These are phyloP conservation scores for Lactarius indigo DNA, from an alignment of 768 basidiomycete genomes.

Conservation along the genomic window DNA sequence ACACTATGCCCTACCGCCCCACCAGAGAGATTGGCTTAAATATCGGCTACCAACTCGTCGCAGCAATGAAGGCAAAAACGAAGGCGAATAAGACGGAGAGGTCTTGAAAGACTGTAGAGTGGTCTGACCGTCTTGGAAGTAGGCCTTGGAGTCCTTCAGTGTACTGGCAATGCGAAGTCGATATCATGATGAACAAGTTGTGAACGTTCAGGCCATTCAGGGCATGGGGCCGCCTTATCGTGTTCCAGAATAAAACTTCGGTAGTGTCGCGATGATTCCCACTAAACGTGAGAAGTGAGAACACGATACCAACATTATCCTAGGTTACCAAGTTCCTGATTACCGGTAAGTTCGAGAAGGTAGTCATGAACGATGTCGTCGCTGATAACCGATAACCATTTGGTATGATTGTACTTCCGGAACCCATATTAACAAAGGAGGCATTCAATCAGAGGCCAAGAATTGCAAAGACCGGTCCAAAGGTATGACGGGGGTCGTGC, in stretches of 20 bases:
- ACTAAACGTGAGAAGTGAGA: neutral
- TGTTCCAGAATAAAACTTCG: neutral
- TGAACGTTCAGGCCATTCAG: neutral
- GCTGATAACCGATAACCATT: neutral
- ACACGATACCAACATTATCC: neutral
- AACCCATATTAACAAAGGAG: neutral
- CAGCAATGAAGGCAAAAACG: conserved; percentile 17
- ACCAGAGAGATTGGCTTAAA: conserved; percentile 32
- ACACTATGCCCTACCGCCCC: conserved; percentile 30
- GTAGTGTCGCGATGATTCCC: neutral
- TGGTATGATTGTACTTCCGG: neutral
- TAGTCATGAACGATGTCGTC: neutral
- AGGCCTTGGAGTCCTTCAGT: neutral
- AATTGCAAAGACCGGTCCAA: too few species aligned
- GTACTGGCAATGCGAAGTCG: neutral
- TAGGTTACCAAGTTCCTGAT: neutral
- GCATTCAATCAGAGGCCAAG: neutral
- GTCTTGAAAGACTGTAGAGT: conserved; percentile 28
- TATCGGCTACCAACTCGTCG: conserved; percentile 29
- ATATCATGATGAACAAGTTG: neutral
- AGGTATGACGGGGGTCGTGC: neutral
- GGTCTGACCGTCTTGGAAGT: neutral
- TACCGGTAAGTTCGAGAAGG: neutral
- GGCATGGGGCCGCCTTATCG: neutral
- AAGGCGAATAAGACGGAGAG: conserved; percentile 25